Base-by-base conservation (phyloP, 1,284 basidiomycete genomes). In the Psilocybe mexicana region DNA sequence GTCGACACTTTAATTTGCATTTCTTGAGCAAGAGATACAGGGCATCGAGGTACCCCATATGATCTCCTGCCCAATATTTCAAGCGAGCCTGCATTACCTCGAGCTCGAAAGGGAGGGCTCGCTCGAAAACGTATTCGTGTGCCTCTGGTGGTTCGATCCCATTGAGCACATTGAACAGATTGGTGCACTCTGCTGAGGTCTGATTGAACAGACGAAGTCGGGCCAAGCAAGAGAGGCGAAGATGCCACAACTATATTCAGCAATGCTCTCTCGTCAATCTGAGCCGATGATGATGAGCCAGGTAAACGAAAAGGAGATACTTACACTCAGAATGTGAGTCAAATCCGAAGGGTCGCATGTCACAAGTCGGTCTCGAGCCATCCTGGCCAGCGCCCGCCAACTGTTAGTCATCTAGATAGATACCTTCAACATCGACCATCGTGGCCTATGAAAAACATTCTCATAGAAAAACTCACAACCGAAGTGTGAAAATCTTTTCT, bases 121-220 rank as follows among this genome's bases (percentile, higher is more conserved):
- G 75, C 30, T 85, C 83, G 64, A 85, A 82, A 47, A 87, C 74
- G 70, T 80, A 84, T 36, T 71, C 63, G 45, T 80, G 78, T 8
- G 80, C 67, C 42, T 79, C 70, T 18, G 70, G 69, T 2, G 86
- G 80, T 61, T 83, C 79, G 55, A 88, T 78, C 38, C 78, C 76
- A 60, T 82, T 78, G 45, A 92, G 80, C 18, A 86, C 85, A n/a
- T 80, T 74, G 71, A 89, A 92, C n/a, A 93, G 79, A 71, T 90
- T 88, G 24, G 83, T 85, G 69, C 87, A 87, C 73, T 93, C 91
- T 23, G 87, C 86, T 1, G 88, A 82, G 14, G 87, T 86, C 68
- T 93, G 91, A 66, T 91, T 91, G 76, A 88, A 89, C 51, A 93
- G 82, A 38, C 90, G 85, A 49, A 93, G 81, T 24, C 91, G 86